phyloP scores from a whole-genome alignment of 176 grass and related monocot species.

The Typha latifolia region DNA sequence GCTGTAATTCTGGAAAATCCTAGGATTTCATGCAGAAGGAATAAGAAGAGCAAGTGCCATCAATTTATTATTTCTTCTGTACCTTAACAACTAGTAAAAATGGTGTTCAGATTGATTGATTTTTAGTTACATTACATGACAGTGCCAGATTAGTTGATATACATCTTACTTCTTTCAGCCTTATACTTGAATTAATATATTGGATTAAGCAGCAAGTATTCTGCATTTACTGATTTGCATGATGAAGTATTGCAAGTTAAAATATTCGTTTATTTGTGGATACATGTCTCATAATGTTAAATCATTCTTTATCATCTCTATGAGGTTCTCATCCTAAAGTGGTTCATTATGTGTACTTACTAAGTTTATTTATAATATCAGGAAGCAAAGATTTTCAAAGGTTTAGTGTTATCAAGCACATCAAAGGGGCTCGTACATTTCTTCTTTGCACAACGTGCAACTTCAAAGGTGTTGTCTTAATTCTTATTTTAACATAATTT shows the following conservation, averaged over 20 bases:
- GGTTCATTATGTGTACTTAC: background rate
- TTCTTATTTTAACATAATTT: background rate
- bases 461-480: constrained; percentile 50
- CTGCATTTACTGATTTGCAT: background rate
- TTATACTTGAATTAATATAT: no score
- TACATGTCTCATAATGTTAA: background rate
- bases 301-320: background rate
- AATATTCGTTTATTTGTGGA: background rate
- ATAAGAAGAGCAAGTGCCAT: no score
- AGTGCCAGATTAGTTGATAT: no score
- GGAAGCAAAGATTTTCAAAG: constrained; percentile 87
- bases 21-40: no score
- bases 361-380: constrained; percentile 27
- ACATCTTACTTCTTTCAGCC: no score
- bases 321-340: background rate
- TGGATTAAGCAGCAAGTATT: no score
- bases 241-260: background rate
- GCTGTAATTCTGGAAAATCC: no score
- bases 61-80: no score
- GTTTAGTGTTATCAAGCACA: constrained; percentile 60
- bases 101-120: no score
- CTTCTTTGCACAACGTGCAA: constrained; percentile 82
- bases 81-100: no score
- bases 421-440: constrained; percentile 80
- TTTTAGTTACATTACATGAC: no score